Evolutionary conservation across 306 rosid species (phyloP).

Genomic region (Cicer judaicum): DNA sequence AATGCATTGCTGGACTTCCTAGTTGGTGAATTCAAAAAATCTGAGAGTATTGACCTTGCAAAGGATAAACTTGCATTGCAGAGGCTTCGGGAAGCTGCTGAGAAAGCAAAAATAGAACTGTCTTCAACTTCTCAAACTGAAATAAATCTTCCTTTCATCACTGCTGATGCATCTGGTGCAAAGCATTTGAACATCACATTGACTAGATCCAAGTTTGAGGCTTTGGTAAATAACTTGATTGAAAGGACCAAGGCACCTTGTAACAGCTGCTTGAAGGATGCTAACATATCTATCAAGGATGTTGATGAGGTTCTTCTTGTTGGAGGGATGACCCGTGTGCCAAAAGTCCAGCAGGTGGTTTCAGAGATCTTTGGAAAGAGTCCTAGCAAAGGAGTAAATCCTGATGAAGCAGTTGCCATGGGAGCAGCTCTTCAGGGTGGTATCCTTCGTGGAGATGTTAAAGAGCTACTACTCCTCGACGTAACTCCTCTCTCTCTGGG

Average conservation of each 20-base stretch:
- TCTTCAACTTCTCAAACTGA: conserved; percentile 96
- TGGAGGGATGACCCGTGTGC: conserved; percentile 98
- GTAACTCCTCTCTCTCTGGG: conserved; percentile 96
- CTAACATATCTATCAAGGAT: conserved; percentile 72
- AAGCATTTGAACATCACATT: conserved; percentile 88
- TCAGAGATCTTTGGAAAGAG: conserved; percentile 73
- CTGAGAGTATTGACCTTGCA: conserved; percentile 77
- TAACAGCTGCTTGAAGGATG: conserved; percentile 88
- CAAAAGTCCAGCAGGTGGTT: conserved; percentile 88
- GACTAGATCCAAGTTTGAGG: conserved; percentile 87
- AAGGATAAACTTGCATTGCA: conserved; percentile 92
- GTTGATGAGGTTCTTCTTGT: conserved; percentile 96
- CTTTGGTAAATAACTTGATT: conserved; percentile 72
- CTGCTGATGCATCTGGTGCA: conserved; percentile 94
- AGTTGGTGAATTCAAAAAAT: conserved; percentile 81
- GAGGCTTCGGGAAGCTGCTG: conserved; percentile 97
- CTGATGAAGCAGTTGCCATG: conserved; percentile 95
- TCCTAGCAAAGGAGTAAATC: conserved; percentile 97
- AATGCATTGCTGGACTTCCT: conserved; percentile 81
- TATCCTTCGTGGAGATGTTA: conserved; percentile 94
- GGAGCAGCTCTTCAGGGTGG: conserved; percentile 98
- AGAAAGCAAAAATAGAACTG: conserved; percentile 92
- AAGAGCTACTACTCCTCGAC: conserved; percentile 85
- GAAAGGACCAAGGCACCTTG: conserved; percentile 93
- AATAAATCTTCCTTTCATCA: conserved; percentile 88